Evolutionary conservation across 257 asterid species (phyloP).

Genomic region (Cinchona pubescens): DNA sequence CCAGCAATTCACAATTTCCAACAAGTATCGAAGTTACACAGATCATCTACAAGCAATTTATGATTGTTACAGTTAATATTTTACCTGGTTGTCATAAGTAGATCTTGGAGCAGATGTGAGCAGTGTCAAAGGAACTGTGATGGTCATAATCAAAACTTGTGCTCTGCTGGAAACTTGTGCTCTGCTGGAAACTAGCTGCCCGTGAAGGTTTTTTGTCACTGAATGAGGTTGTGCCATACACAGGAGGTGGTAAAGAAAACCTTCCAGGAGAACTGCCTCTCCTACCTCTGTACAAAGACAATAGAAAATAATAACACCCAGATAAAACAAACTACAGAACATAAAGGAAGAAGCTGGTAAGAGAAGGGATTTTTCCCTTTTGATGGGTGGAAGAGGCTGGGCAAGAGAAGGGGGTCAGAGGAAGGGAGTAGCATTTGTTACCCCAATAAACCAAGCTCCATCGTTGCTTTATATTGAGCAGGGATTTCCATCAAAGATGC

Average conservation of each 20-base stretch:
- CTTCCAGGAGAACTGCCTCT: constrained; percentile 54
- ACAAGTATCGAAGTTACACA: not conserved
- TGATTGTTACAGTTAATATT: not conserved
- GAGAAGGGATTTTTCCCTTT: not conserved
- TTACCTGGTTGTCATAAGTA: constrained; percentile 67
- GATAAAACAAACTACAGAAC: not conserved
- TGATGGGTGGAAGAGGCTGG: not conserved
- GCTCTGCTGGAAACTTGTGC: constrained; percentile 24
- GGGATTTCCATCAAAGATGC: constrained; percentile 95
- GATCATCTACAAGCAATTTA: constrained; percentile 3
- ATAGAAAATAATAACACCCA: not conserved
- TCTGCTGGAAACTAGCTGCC: constrained; percentile 34
- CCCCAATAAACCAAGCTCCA: constrained; percentile 92
- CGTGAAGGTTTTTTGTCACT: constrained; percentile 43
- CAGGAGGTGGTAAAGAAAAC: constrained; percentile 85
- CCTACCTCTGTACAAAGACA: constrained; percentile 38
- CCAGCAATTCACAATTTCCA: not conserved
- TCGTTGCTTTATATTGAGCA: constrained; percentile 84
- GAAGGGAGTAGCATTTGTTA: constrained; percentile 22
- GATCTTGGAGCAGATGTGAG: constrained; percentile 57
- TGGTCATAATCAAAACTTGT: constrained; percentile 25
- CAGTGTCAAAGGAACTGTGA: constrained; percentile 21
- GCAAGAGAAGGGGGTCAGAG: not conserved
- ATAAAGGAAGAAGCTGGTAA: not conserved
- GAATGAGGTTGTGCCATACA: constrained; percentile 37